These are phyloP conservation scores for Coix lacrymajobi DNA, from an alignment of 176 grass and related monocot genomes.

Conservation along the genomic window DNA sequence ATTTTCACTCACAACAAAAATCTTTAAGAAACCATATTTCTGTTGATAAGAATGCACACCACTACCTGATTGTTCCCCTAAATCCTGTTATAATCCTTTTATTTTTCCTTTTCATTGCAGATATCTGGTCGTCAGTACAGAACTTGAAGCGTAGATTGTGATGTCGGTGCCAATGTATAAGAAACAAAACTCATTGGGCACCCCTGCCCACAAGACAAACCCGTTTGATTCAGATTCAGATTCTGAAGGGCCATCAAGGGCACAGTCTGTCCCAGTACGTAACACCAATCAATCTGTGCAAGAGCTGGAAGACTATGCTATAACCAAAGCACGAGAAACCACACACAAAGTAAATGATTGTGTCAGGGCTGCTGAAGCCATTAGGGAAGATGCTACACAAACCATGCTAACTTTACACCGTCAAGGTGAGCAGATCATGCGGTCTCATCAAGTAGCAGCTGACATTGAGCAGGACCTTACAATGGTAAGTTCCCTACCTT, in stretches of 20 bases:
- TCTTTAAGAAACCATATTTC: not conserved
- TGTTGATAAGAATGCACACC: not conserved
- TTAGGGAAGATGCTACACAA: slow-evolving; percentile 81
- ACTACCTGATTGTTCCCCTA: not conserved
- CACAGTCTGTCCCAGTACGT: slow-evolving; percentile 39
- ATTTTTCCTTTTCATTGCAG: not conserved
- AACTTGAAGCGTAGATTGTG: slow-evolving; percentile 11
- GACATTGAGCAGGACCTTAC: slow-evolving; percentile 88
- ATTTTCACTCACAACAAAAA: not conserved
- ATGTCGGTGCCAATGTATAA: slow-evolving; percentile 45
- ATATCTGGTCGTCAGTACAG: not conserved
- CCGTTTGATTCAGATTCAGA: slow-evolving; percentile 75
- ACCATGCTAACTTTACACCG: slow-evolving; percentile 68
- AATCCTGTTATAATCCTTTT: slow-evolving; percentile 12
- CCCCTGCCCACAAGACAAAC: slow-evolving; percentile 48
- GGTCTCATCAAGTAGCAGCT: slow-evolving; percentile 61
- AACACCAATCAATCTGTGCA: slow-evolving; percentile 52
- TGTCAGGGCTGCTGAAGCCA: slow-evolving; percentile 77
- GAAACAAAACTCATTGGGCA: slow-evolving; percentile 46
- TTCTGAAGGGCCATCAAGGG: slow-evolving; percentile 55
- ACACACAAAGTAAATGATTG: slow-evolving; percentile 76
- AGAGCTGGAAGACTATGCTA: slow-evolving; percentile 69
- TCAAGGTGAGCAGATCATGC: slow-evolving; percentile 84
- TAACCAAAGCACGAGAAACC: slow-evolving; percentile 58
- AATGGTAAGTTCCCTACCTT: slow-evolving; percentile 47